Evolutionary conservation across 441 rosid species (phyloP), one percentile per base, ranked within the genome.

Genomic region (Adansonia rubrostipa): DNA sequence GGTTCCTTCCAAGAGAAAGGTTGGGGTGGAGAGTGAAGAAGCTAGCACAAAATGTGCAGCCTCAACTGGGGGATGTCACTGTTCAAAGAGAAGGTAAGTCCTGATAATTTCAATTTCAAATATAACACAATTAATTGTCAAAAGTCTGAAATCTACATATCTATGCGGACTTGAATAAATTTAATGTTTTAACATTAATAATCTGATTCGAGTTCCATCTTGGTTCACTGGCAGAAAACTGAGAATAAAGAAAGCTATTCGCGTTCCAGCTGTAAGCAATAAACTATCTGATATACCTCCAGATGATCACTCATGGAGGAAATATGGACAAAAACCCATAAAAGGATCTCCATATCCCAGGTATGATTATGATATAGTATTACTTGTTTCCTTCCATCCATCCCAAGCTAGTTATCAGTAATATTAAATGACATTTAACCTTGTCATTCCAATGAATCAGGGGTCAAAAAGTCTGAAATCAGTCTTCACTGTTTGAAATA

Each of bases 1-100:
- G 64, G 71, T 64, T 67, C 73, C 36, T 20, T 50, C 44, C 56
- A 66, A 76, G 62, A 51, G 69, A 53, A 77, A 19, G 73, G 17
- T 51, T 48, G 70, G 53, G 63, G 17, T 47, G 17, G 71, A 53
- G 63, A 70, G 73, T 36, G 51, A 74, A 45, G 81, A 75, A 67
- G 74, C 53, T 9, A 71, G 63, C 33, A 75, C 9, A 14, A 79
- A 51, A 78, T 73, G 67, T 42, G 56, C 57, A 22, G 79, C 77
- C 71, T 77, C 86, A 28, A 81, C 80, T 4, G 80, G 83, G 22
- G 83, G 80, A 65, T 84, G 83, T 64, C 81, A 66, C 76, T 84
- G 85, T 65, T 82, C 83, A 20, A 79, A 78, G 60, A 14, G 65
- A 82, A 75, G 87, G 87, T 80, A 79, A 60, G 50, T 20, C 20